Evolutionary conservation across 2,329 filamentous ascomycete genomes (phyloP).

Genomic region (Talaromyces sp.): DNA sequence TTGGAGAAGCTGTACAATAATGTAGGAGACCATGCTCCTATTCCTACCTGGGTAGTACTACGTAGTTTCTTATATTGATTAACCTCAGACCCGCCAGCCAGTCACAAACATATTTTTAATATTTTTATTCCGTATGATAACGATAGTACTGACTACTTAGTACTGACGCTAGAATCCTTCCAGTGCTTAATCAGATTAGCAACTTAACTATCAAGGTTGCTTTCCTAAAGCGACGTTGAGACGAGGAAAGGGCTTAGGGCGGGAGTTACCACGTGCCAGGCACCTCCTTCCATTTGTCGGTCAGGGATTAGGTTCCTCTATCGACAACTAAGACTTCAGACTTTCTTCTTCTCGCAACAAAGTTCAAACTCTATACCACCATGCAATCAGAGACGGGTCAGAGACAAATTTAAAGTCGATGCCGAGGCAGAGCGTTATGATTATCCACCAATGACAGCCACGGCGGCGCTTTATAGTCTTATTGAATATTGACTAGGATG

Average conservation of each 20-base stretch:
- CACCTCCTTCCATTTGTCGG: not conserved
- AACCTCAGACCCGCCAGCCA: not conserved
- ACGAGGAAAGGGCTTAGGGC: not conserved
- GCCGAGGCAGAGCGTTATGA: not conserved
- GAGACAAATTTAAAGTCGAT: not conserved
- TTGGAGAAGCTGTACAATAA: not conserved
- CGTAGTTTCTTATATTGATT: not conserved
- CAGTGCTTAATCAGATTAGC: not conserved
- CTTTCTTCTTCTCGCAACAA: not conserved
- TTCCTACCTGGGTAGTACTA: too few relatives aligned
- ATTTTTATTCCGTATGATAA: too few relatives aligned
- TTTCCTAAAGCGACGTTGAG: not conserved
- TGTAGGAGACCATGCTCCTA: not conserved
- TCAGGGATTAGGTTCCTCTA: conserved; percentile 1
- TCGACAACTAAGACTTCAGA: not conserved
- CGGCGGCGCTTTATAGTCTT: too few relatives aligned
- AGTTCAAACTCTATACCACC: not conserved
- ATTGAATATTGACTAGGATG: not conserved
- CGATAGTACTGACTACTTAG: too few relatives aligned
- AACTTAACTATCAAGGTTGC: not conserved
- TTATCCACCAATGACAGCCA: not conserved
- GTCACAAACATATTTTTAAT: not conserved
- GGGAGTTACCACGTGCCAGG: not conserved
- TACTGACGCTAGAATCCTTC: too few relatives aligned
- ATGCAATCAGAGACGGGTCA: not conserved